phyloP scores from a whole-genome alignment of 345 rosid genomes.

The Eutrema heterophyllum region DNA sequence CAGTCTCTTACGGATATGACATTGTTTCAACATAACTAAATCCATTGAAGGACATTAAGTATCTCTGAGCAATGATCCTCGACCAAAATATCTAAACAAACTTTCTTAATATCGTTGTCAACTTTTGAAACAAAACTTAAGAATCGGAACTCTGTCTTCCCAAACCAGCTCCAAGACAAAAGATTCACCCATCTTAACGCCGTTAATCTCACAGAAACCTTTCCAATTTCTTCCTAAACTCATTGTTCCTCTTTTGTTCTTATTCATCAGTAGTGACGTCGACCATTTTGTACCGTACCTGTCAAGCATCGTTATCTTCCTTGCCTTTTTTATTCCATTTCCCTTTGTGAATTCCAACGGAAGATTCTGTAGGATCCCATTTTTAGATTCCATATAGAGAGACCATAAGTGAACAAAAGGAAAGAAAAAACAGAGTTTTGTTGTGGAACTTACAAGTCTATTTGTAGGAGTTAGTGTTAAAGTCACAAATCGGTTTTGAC shows the following conservation, averaged over 20 bases:
- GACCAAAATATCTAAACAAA: not conserved
- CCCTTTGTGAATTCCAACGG: conserved; percentile 3
- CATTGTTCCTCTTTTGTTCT: not conserved
- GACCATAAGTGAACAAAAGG: not conserved
- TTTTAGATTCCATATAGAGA: not conserved
- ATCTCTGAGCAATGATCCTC: not conserved
- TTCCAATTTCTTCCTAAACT: not conserved
- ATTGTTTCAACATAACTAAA: not conserved
- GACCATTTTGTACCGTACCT: not conserved
- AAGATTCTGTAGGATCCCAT: not conserved
- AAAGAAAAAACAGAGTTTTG: not conserved
- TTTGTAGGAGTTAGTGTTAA: not conserved
- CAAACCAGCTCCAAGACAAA: conserved; percentile 24
- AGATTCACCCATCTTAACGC: not conserved
- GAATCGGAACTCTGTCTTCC: conserved; percentile 17
- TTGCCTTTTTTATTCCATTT: not conserved
- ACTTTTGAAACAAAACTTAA: conserved; percentile 12
- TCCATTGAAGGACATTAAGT: not conserved
- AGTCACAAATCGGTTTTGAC: not conserved
- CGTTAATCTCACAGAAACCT: conserved; percentile 10
- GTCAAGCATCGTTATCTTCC: conserved; percentile 5
- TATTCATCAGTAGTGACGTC: not conserved
- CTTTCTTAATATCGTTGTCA: too few species aligned
- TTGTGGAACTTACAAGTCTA: conserved; percentile 9
- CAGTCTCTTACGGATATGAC: not conserved